These are phyloP conservation scores for Stagonosporopsis cucurbitacearum DNA, from an alignment of 2,329 filamentous ascomycete species.

Conservation along the genomic window DNA sequence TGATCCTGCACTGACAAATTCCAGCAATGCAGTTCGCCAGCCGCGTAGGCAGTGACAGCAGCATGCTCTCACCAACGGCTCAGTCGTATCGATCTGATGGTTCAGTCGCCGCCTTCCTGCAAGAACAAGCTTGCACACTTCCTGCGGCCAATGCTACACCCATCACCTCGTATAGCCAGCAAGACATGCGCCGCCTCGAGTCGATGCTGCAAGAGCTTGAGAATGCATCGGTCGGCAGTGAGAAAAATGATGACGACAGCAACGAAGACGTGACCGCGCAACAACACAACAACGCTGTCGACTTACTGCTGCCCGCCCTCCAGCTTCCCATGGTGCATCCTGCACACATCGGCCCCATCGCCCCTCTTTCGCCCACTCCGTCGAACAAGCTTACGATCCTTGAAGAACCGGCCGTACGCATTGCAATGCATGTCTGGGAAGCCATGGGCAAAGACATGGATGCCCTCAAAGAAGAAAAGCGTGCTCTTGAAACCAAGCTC, in stretches of 20 bases:
- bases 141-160: neutral
- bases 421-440: conserved; percentile 17
- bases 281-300: neutral
- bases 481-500: conserved; percentile 11
- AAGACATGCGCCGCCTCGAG: conserved; percentile 9
- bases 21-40: conserved; percentile 15
- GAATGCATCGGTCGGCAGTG: neutral
- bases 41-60: neutral
- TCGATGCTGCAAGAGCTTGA: neutral
- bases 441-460: conserved; percentile 5
- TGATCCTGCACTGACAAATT: neutral
- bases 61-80: conserved; percentile 13
- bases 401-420: conserved; percentile 8
- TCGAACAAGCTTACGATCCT: neutral
- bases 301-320: neutral
- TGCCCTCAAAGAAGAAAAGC: conserved; percentile 7
- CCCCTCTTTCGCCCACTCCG: conserved; percentile 13
- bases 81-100: conserved; percentile 1
- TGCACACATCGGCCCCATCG: neutral
- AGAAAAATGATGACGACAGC: conserved; percentile 2
- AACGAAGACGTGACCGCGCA: neutral
- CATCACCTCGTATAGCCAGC: neutral
- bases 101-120: conserved; percentile 18
- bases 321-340: neutral
- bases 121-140: conserved; percentile 2